Evolutionary conservation across 305 asterid genomes (phyloP).

Genomic region (Solanum hybrid): DNA sequence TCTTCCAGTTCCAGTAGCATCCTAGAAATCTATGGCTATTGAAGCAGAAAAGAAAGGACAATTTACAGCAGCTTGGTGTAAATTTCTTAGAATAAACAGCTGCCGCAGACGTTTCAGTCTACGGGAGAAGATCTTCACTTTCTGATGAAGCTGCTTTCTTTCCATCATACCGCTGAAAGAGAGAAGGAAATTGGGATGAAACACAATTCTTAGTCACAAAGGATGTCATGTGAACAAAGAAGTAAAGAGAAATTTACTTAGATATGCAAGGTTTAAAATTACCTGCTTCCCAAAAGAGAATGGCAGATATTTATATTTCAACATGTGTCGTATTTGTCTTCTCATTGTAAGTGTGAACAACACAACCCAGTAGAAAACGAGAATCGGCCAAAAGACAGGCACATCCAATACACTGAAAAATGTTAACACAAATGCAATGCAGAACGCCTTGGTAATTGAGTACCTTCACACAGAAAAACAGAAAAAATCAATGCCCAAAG

Average conservation of each 20-base stretch:
- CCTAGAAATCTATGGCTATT: not conserved
- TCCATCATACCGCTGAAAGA: conserved; percentile 42
- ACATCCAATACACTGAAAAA: conserved; percentile 53
- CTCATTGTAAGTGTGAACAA: conserved; percentile 46
- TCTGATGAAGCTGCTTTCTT: conserved; percentile 39
- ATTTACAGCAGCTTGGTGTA: not conserved
- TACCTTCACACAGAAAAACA: conserved; percentile 33
- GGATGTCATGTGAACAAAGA: not conserved
- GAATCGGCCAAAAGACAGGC: conserved; percentile 75
- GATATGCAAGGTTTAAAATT: conserved; percentile 1
- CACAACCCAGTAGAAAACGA: conserved; percentile 60
- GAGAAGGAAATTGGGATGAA: not conserved
- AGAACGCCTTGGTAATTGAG: conserved; percentile 57
- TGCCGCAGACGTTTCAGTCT: not conserved
- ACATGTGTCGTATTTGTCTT: conserved; percentile 55
- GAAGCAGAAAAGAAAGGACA: not conserved
- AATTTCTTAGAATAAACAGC: not conserved
- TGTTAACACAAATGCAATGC: conserved; percentile 53
- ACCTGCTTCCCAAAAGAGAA: conserved; percentile 65
- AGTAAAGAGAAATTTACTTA: not conserved
- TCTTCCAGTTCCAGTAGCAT: not conserved
- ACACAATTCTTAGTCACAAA: not conserved
- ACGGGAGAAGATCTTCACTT: conserved; percentile 19
- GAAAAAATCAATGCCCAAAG: conserved; percentile 3
- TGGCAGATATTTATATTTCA: conserved; percentile 56